A percentile compares a stretch with the other conserved stretches of the same genome.
Conservation (phyloP, 2,329 filamentous ascomycete species). For the Epichloe sp. region DNA sequence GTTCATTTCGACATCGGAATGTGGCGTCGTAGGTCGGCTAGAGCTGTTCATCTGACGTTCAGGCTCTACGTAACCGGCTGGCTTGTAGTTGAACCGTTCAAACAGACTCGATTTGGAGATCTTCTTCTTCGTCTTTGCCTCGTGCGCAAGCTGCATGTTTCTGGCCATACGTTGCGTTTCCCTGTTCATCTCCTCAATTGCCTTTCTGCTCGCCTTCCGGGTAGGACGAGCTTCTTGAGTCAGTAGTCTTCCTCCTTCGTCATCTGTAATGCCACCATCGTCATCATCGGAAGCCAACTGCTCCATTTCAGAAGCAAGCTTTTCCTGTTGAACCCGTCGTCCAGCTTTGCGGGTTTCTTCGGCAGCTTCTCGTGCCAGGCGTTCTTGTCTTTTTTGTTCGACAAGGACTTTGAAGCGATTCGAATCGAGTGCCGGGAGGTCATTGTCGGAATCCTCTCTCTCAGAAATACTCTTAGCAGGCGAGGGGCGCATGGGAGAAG, state of each 20-base stretch:
- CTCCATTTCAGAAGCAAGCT: slow-evolving; percentile 22
- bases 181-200: slow-evolving; percentile 83
- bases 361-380: slow-evolving; percentile 51
- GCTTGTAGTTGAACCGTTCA: slow-evolving; percentile 66
- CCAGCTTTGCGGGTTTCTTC: slow-evolving; percentile 36
- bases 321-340: slow-evolving; percentile 23
- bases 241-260: slow-evolving; percentile 49
- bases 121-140: slow-evolving; percentile 84
- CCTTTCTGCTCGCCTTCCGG: slow-evolving; percentile 87
- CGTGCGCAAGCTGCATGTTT: slow-evolving; percentile 82
- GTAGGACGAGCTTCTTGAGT: slow-evolving; percentile 57
- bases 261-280: slow-evolving; percentile 44
- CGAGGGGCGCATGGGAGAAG: slow-evolving; percentile 30
- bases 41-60: slow-evolving; percentile 32
- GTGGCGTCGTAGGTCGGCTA: slow-evolving; percentile 37
- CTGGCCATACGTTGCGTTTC: slow-evolving; percentile 86
- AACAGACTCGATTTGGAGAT: slow-evolving; percentile 74
- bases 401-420: slow-evolving; percentile 59
- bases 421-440: slow-evolving; percentile 34
- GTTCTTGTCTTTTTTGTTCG: slow-evolving; percentile 56
- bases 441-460: slow-evolving; percentile 31
- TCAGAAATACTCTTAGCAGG: slow-evolving; percentile 16
- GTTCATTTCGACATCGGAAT: slow-evolving; percentile 38
- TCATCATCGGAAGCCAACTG: slow-evolving; percentile 24
- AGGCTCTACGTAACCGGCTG: slow-evolving; percentile 16